Base-by-base conservation (phyloP, 108 stramenopile species). In the Fragilariopsis cylindrus region DNA sequence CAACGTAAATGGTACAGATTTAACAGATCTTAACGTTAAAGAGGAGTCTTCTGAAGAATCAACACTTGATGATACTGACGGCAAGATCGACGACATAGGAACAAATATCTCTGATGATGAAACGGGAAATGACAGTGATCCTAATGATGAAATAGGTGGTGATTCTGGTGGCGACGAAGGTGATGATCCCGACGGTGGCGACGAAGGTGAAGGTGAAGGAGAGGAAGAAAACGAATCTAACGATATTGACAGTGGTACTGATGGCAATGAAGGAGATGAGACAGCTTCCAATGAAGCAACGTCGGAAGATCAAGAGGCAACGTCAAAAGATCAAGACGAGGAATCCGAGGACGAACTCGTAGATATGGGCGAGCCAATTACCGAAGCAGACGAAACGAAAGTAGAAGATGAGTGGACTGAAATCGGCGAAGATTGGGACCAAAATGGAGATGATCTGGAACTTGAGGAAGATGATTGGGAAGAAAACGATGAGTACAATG, bases 21-120 rank as follows among this genome's bases (percentile, higher is more conserved):
- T 11, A 41, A 46, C 40, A 65, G 65, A 65, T 60, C 3, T 3
- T 3, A 39, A 18, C 12, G 48, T 21, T 60, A 40, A 60, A 21
- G 57, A 58, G 57, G 71, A 44, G 13, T n/a, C 30, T 11, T 12
- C 11, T 5, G 57, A 47, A 42, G 71, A 71, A 71, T 16, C 42
- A 15, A 13, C 43, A 2, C 54, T 7, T 12, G 40, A 62, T 15
- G 72, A 18, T 0, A 11, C 15, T 21, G 57, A 60, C 47, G 42
- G 16, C 56, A 48, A 73, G 60, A 19, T 6, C 9, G 45, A 53
- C 15, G n/a, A 53, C 52, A 53, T 15, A 53, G 2, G 2, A 53
- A 53, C 52, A 53, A 53, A n/a, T n/a, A 53, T n/a, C 15, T 2
- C 12, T 15, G 52, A 53, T 12, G 52, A 15, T 53, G 52, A 53